phyloP scores from a whole-genome alignment of 208 protist species.

The Acanthamoeba castellanii region DNA sequence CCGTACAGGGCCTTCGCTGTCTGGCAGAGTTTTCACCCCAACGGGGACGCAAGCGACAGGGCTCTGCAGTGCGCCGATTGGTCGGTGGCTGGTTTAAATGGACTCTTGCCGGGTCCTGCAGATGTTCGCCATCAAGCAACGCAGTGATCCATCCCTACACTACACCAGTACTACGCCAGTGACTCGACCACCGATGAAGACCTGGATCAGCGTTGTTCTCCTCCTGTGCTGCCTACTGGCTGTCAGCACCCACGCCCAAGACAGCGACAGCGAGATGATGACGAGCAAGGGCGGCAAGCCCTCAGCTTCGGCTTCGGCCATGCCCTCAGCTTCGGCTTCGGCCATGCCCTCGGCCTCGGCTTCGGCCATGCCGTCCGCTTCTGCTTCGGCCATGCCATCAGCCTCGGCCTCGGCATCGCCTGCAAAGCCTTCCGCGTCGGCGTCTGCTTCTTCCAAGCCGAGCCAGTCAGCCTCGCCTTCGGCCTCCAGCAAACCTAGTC shows the following conservation, averaged over 20 bases:
- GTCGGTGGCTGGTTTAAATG: not conserved
- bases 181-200: not conserved
- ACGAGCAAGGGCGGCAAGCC: too few species aligned
- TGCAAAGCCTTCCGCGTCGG: not conserved
- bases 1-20: not conserved
- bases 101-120: not conserved
- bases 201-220: not conserved
- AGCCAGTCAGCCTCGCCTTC: not conserved
- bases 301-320: too few species aligned
- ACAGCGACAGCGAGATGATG: not conserved
- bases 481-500: not conserved
- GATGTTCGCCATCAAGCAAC: not conserved
- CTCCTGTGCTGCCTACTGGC: slow-evolving; percentile 6
- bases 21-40: not conserved
- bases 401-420: too few species aligned
- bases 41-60: not conserved
- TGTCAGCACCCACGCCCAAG: not conserved
- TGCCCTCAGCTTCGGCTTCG: not conserved
- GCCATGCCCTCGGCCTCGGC: not conserved
- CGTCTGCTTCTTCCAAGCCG: not conserved
- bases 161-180: not conserved
- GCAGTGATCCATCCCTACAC: not conserved
- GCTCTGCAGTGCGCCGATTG: not conserved
- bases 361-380: too few species aligned
- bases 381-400: too few species aligned